Base-by-base conservation (phyloP, 2,329 filamentous ascomycete species). In the Aspergillus latus region DNA sequence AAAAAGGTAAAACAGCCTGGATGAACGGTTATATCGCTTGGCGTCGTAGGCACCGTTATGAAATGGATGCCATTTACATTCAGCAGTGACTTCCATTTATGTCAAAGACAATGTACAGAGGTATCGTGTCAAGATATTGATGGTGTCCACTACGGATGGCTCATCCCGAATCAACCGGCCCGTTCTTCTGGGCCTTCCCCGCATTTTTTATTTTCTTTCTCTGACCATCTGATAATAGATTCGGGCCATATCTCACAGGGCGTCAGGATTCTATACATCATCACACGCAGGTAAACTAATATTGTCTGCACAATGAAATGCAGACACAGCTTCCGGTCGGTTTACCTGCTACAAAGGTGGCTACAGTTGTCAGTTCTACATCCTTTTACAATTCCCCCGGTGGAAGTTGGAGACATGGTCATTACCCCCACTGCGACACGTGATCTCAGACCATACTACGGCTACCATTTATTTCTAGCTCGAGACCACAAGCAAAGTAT, bases 321-420 rank as follows among this genome's bases (percentile, higher is more conserved):
- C 34, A 37, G 52, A 55, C 59, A 61, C 54, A 52, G 39, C 28
- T 28, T 6, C 34, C 8, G 34, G 8, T 29, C 11, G n/a, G 29
- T n/a, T 11, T n/a, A 8, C n/a, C 43, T 15, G 28, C 26, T 29
- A 13, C 10, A 15, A 11, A 7, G n/a, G 11, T 5, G 21, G 21
- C 36, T 29, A 8, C 34, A 16, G 21, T 6, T 6, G 4, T 30
- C 21, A 11, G 26, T 26, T 36, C 32, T 36, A 36, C 21, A 21
- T 8, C 34, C 34, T 10, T 49, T 37, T 34, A 28, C 26, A 39
- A 8, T 49, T 29, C 47, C 16, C 32, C 28, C 48, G 26, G n/a
- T 8, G 29, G 15, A 28, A 34, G 3, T 13, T 49, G 47, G 47
- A 49, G 34, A 54, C 10, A 29, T 13, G 11, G 34, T 11, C 4